These are phyloP conservation scores for Tetracladium maxilliforme DNA, from an alignment of 2,329 filamentous ascomycete species.

Conservation along the genomic window DNA sequence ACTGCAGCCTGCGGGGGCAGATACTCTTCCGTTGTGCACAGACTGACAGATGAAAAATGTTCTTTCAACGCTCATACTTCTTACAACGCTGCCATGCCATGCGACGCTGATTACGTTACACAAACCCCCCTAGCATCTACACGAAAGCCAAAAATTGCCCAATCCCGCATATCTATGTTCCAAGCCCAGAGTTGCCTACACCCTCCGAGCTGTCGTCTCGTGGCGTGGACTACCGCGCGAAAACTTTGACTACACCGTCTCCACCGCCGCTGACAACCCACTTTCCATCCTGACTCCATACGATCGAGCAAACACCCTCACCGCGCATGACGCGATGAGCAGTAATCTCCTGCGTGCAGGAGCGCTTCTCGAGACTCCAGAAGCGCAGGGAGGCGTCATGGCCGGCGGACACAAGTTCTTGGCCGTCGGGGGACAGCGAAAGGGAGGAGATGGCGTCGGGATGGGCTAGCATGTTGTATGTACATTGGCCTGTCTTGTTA, in stretches of 20 bases:
- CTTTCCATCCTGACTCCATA: conserved; percentile 89
- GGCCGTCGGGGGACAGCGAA: conserved; percentile 82
- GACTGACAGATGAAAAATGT: no score
- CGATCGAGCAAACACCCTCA: conserved; percentile 85
- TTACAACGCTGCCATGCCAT: no score
- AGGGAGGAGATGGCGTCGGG: conserved; percentile 85
- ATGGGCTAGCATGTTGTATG: conserved; percentile 96
- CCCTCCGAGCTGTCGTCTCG: no score
- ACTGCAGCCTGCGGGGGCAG: no score
- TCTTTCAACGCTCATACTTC: no score
- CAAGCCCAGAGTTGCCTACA: no score
- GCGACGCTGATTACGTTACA: no score
- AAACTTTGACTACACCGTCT: conserved; percentile 90
- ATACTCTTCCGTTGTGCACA: no score
- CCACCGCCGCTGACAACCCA: conserved; percentile 92
- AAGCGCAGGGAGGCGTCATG: conserved; percentile 93
- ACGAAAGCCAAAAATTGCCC: no score
- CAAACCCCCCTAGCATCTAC: no score
- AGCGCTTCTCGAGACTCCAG: conserved; percentile 92
- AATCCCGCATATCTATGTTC: no score
- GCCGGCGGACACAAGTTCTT: conserved; percentile 87
- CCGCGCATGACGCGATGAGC: conserved; percentile 88
- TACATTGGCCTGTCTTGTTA: conserved; percentile 68
- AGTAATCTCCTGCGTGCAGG: conserved; percentile 90
- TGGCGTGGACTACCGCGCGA: conserved; percentile 30